Conservation (phyloP, 2,329 filamentous ascomycete species). For the Chalara sp. region DNA sequence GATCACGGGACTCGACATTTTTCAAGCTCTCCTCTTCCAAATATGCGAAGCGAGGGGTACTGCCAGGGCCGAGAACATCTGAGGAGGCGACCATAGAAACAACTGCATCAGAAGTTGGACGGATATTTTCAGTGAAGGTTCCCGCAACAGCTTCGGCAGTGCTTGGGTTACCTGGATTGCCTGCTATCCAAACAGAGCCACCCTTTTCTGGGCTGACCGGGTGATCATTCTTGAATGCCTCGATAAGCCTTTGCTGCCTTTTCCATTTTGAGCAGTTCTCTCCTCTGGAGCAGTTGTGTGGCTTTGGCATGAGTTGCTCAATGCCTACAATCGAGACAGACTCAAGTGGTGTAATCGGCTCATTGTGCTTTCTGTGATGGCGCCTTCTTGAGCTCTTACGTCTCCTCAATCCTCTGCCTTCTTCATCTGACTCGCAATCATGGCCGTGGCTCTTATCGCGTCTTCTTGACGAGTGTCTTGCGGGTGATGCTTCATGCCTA, state of each 20-base stretch:
- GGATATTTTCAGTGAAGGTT: conserved; percentile 28
- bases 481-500: conserved; percentile 3
- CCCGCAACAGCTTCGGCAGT: conserved; percentile 44
- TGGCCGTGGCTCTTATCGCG: conserved; percentile 8
- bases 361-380: conserved; percentile 29
- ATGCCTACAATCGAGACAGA: conserved; percentile 89
- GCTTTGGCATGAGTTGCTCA: conserved; percentile 79
- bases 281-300: conserved; percentile 79
- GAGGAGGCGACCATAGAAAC: conserved; percentile 88
- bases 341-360: conserved; percentile 70
- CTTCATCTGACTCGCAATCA: conserved; percentile 21
- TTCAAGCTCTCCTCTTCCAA: conserved; percentile 70
- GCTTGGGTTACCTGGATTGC: conserved; percentile 70
- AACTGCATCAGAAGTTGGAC: conserved; percentile 67
- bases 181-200: conserved; percentile 69
- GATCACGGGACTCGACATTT: conserved; percentile 64
- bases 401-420: conserved; percentile 20
- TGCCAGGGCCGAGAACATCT: conserved; percentile 72
- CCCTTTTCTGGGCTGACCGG: conserved; percentile 50
- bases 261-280: conserved; percentile 78
- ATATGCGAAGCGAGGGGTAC: conserved; percentile 56
- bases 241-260: conserved; percentile 72
- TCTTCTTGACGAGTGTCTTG: conserved; percentile 14
- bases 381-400: conserved; percentile 20
- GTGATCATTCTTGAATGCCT: conserved; percentile 68